These are phyloP conservation scores for Neophaeococcomyces mojaviensis DNA, from an alignment of 2,329 filamentous ascomycete species.

Conservation along the genomic window DNA sequence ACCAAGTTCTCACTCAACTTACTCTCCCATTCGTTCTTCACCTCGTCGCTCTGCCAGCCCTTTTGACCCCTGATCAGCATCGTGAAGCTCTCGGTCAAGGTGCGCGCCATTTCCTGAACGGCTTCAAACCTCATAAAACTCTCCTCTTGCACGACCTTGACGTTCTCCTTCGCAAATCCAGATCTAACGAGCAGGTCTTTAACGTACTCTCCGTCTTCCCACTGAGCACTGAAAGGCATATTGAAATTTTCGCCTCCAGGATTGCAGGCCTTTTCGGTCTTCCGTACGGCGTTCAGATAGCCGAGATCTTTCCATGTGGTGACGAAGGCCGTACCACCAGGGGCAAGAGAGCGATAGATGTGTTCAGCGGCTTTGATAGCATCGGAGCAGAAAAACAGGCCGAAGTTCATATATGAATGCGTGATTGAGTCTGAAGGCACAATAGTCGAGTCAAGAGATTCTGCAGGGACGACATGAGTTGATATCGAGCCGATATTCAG, in stretches of 20 bases:
- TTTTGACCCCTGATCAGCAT: neutral
- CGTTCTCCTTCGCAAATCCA: neutral
- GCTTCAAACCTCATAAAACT: neutral
- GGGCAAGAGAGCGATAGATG: slow-evolving; percentile 19
- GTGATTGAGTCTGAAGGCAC: slow-evolving; percentile 10
- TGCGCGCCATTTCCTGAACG: neutral
- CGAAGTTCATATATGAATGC: slow-evolving; percentile 13
- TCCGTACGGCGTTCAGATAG: neutral
- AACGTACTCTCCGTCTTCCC: neutral
- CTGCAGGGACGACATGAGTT: slow-evolving; percentile 10
- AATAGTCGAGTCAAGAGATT: slow-evolving; percentile 10
- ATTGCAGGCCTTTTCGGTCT: neutral
- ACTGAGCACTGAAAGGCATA: neutral
- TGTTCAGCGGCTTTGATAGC: slow-evolving; percentile 14
- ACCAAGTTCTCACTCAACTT: neutral
- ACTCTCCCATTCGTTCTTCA: neutral
- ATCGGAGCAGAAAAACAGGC: slow-evolving; percentile 18
- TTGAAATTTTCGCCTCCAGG: slow-evolving; percentile 1
- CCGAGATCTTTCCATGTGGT: slow-evolving; percentile 16
- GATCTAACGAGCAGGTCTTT: neutral
- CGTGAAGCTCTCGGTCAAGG: neutral
- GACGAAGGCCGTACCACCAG: slow-evolving; percentile 13
- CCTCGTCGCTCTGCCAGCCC: slow-evolving; percentile 2
- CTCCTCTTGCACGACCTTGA: neutral
- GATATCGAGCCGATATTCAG: neutral